phyloP scores from a whole-genome alignment of 306 rosid genomes.

The Pueraria montana region DNA sequence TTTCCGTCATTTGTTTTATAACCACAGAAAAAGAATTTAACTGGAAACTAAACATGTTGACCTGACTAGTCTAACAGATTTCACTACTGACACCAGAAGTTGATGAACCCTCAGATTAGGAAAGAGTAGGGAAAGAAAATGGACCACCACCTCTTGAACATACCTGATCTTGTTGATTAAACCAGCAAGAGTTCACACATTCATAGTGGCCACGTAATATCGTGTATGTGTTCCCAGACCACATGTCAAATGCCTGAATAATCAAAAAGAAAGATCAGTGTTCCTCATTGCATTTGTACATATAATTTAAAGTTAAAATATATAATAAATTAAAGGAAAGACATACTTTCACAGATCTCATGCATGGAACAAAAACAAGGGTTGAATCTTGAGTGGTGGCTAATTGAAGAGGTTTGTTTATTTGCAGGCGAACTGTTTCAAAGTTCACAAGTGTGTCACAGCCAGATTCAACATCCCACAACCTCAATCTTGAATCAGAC shows the following conservation, averaged over 20 bases:
- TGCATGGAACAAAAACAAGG: slow-evolving; percentile 94
- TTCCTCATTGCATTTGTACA: slow-evolving; percentile 31
- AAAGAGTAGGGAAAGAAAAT: slow-evolving; percentile 31
- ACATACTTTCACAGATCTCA: slow-evolving; percentile 83
- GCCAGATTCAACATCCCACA: slow-evolving; percentile 95
- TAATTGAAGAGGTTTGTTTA: slow-evolving; percentile 86
- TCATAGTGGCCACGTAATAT: slow-evolving; percentile 90
- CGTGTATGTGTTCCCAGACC: slow-evolving; percentile 79
- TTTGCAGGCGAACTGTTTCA: slow-evolving; percentile 90
- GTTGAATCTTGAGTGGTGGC: slow-evolving; percentile 81
- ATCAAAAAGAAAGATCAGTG: slow-evolving; percentile 42
- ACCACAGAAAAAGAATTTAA: slow-evolving; percentile 2
- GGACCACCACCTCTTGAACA: slow-evolving; percentile 24
- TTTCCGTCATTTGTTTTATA: slow-evolving; percentile 44
- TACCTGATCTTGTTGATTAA: slow-evolving; percentile 86
- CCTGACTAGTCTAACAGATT: slow-evolving; percentile 15
- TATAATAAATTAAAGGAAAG: slow-evolving; percentile 15
- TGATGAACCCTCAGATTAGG: slow-evolving; percentile 24
- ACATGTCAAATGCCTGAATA: slow-evolving; percentile 84
- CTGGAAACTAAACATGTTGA: slow-evolving; percentile 24
- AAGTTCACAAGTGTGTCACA: slow-evolving; percentile 93
- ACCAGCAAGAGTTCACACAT: slow-evolving; percentile 87
- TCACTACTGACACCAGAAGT: slow-evolving; percentile 14
- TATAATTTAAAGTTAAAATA: slow-evolving; percentile 39
- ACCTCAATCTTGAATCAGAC: slow-evolving; percentile 93